Conservation (phyloP, 1,284 basidiomycete species). For the Testicularia cyperi region DNA sequence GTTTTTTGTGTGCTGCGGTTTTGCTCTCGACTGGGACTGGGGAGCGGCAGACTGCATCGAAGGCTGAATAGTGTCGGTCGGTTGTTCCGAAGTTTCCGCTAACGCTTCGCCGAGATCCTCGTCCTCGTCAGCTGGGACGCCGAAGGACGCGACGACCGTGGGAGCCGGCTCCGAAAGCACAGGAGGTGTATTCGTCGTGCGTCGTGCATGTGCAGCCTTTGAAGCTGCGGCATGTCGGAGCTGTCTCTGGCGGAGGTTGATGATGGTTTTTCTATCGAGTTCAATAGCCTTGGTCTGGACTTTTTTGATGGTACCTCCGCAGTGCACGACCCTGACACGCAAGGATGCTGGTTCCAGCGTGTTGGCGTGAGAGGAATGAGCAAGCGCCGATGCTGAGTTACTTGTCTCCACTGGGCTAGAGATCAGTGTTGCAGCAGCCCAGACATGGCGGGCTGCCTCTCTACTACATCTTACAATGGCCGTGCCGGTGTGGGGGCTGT, state of each 20-base stretch:
- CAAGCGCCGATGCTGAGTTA: too few relatives aligned
- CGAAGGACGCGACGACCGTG: not conserved
- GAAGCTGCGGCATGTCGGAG: conserved; percentile 1
- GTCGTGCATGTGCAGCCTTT: too few relatives aligned
- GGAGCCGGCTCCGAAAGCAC: too few relatives aligned
- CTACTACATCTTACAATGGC: conserved; percentile 40
- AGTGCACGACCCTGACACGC: conserved; percentile 31
- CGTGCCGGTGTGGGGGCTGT: conserved; percentile 33
- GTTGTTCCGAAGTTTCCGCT: not conserved
- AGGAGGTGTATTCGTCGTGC: too few relatives aligned
- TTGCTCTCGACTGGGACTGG: not conserved
- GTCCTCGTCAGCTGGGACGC: conserved; percentile 14
- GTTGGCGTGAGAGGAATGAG: not conserved
- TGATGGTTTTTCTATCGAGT: conserved; percentile 26
- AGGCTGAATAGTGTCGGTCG: not conserved
- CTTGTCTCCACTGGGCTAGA: conserved; percentile 16
- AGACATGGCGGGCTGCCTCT: conserved; percentile 31
- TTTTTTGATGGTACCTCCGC: conserved; percentile 47
- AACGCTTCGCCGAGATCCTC: conserved; percentile 34
- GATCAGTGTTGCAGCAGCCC: conserved; percentile 37
- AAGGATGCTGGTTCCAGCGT: conserved; percentile 1
- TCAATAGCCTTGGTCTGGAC: conserved; percentile 40
- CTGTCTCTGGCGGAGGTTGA: conserved; percentile 16
- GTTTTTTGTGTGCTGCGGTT: not conserved
- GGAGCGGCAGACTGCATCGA: not conserved